These are phyloP conservation scores for Conticribra weissflogii DNA, from an alignment of 108 stramenopile genomes.

Conservation along the genomic window DNA sequence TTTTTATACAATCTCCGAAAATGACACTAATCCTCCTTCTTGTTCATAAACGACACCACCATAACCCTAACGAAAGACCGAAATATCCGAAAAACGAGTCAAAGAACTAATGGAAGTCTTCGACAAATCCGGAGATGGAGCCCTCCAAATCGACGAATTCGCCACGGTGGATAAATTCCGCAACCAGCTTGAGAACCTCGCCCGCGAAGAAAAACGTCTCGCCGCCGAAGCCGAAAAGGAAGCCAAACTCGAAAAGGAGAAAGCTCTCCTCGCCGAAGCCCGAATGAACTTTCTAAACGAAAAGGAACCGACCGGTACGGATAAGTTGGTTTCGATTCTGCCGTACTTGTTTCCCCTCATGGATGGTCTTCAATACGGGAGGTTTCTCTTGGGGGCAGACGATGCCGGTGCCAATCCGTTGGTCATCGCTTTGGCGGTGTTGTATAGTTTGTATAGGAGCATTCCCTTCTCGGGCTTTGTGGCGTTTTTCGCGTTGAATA, in stretches of 20 bases:
- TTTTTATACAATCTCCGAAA: neutral
- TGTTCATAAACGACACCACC: neutral
- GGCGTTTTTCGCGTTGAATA: constrained; percentile 78
- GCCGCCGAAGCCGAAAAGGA: constrained; percentile 61
- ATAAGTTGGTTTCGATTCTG: constrained; percentile 69
- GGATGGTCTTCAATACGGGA: constrained; percentile 85
- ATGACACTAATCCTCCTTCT: neutral
- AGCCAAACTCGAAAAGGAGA: constrained; percentile 61
- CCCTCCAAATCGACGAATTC: constrained; percentile 79
- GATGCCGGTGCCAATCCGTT: constrained; percentile 74
- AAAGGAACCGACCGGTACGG: constrained; percentile 61
- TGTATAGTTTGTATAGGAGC: constrained; percentile 67
- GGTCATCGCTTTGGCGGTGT: constrained; percentile 55
- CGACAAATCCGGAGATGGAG: constrained; percentile 76
- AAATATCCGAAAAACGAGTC: constrained; percentile 72
- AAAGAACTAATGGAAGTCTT: constrained; percentile 76
- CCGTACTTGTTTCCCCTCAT: constrained; percentile 87
- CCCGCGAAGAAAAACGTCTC: constrained; percentile 75
- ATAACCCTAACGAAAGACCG: constrained; percentile 24
- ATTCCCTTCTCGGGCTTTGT: constrained; percentile 84
- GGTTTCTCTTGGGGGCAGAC: constrained; percentile 67
- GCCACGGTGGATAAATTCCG: constrained; percentile 74
- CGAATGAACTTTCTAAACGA: constrained; percentile 77
- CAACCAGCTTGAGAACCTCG: constrained; percentile 69
- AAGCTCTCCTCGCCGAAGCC: constrained; percentile 53